A percentile compares a stretch with the other conserved stretches of the same genome.
Conservation (phyloP, 257 asterid species). For the Craterostigma plantagineum region DNA sequence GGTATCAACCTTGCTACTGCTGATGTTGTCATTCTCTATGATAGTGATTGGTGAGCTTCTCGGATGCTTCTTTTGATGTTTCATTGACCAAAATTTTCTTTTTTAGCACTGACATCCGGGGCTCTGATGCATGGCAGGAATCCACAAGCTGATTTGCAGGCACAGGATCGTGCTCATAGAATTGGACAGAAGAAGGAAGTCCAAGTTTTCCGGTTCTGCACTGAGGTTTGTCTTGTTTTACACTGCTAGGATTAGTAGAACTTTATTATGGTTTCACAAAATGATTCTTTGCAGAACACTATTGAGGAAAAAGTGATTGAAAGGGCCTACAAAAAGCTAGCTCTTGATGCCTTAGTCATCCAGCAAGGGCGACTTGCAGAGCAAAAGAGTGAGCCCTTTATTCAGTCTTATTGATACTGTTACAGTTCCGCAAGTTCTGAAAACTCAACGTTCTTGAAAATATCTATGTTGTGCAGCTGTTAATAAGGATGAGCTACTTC, state of each 20-base stretch:
- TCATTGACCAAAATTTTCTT: slow-evolving; percentile 3
- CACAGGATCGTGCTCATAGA: slow-evolving; percentile 99
- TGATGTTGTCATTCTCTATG: slow-evolving; percentile 93
- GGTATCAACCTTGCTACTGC: slow-evolving; percentile 99
- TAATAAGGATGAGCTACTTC: slow-evolving; percentile 90
- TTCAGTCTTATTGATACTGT: slow-evolving; percentile 7
- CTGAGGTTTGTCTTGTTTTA: slow-evolving; percentile 52
- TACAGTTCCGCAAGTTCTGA: slow-evolving; percentile 1
- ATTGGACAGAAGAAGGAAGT: slow-evolving; percentile 99
- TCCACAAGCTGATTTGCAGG: slow-evolving; percentile 98
- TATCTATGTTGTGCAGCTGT: slow-evolving; percentile 49
- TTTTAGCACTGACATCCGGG: slow-evolving; percentile 8
- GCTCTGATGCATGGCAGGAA: slow-evolving; percentile 42
- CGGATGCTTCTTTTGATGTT: slow-evolving; percentile 7
- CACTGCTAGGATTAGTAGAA: neutral
- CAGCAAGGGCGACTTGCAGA: slow-evolving; percentile 98
- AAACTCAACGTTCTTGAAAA: no score
- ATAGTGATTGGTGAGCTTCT: slow-evolving; percentile 78
- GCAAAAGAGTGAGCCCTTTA: slow-evolving; percentile 54
- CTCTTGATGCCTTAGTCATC: slow-evolving; percentile 98
- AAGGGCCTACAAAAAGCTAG: slow-evolving; percentile 98
- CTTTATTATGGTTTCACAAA: slow-evolving; percentile 6
- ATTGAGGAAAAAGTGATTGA: slow-evolving; percentile 98
- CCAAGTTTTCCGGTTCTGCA: slow-evolving; percentile 97
- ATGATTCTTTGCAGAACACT: slow-evolving; percentile 46